Base-by-base conservation (phyloP, 805 yeast species). In the Candida boleticola region DNA sequence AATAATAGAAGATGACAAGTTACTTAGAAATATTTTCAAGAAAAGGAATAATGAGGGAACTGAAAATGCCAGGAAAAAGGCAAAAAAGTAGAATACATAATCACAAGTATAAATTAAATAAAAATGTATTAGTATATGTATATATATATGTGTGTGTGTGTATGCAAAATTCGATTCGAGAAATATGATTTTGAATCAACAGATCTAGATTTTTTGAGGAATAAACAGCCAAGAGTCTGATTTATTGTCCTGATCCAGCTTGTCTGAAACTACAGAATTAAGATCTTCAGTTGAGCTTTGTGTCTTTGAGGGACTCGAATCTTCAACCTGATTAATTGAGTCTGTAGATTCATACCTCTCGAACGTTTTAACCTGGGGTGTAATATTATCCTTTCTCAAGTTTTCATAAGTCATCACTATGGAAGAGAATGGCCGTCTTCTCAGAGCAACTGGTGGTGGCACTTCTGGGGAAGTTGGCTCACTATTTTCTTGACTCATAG, bases 11-110 rank as follows among this genome's bases (percentile, higher is more conserved):
- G 89, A 84, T 61, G 76, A 68, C 1, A 83, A 81, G 55, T 56
- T 84, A 34, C 57, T 81, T 36, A 71, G 78, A 41, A 82, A 81
- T 52, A 73, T 84, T 20, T 46, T 79, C 44, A 85, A 83, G 55
- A 72, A 82, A 48, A 55, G 59, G 32, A 23, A 30, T 33, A 42
- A 21, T 17, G 42, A 41, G 32, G 40, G 29, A n/a, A 32, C n/a
- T n/a, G n/a, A n/a, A 31, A n/a, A 16, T 27, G 9, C 4, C 26
- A 14, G 31, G 36, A 41, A 29, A 49, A 49, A 13, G 21, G 32
- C 14, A 32, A 21, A 30, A 20, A 31, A 33, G 55, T 55, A 10
- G 57, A 53, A 14, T 56, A 53, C 5, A 9, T 35, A 25, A 13
- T 7, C 9, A 22, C 6, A 13, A 17, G 6, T 32, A 9, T 6